phyloP scores from a whole-genome alignment of 306 rosid species.

The Quercus aquifolioides region DNA sequence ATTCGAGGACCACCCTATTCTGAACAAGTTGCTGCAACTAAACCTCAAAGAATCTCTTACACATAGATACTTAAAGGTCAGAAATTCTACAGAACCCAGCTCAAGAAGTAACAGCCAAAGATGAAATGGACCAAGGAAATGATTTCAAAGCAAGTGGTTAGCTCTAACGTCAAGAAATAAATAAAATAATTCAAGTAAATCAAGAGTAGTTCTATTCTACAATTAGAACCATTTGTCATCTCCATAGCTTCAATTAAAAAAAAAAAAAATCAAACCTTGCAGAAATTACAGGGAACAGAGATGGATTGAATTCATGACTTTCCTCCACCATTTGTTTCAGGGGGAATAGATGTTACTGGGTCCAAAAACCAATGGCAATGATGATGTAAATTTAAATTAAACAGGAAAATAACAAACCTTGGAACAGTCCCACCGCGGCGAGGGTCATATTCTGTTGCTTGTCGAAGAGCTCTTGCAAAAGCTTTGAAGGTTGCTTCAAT shows the following conservation, averaged over 20 bases:
- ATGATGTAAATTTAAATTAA: background rate
- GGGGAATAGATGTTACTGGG: background rate
- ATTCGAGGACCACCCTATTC: background rate
- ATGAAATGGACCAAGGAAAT: too few species aligned
- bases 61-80: background rate
- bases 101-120: background rate
- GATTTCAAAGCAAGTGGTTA: too few species aligned
- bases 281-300: too few species aligned
- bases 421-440: constrained; percentile 81
- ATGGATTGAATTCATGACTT: background rate
- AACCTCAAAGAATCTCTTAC: background rate
- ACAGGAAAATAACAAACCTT: constrained; percentile 51
- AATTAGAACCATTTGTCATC: too few species aligned
- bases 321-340: background rate
- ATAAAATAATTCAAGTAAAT: background rate
- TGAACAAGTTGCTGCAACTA: background rate
- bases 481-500: constrained; percentile 97
- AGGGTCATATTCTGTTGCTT: constrained; percentile 80
- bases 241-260: too few species aligned
- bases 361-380: background rate
- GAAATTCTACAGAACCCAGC: background rate
- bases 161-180: background rate
- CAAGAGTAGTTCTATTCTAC: background rate
- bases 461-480: constrained; percentile 94
- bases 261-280: too few species aligned